phyloP scores from a whole-genome alignment of 768 basidiomycete species.

The Coprinopsis sp. region DNA sequence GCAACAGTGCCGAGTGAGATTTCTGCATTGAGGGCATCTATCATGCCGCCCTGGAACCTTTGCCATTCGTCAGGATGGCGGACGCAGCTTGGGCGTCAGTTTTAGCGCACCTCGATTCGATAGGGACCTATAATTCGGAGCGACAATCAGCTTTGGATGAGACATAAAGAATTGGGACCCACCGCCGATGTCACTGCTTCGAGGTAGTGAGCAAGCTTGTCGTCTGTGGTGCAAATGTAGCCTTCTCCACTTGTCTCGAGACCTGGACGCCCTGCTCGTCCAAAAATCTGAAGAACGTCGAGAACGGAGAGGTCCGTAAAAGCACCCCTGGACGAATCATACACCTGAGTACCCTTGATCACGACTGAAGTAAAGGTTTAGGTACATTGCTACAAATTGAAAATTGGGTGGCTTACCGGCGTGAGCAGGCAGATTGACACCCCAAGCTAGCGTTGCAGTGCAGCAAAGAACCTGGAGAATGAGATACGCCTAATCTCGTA shows the following conservation, averaged over 20 bases:
- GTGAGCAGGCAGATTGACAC: conserved; percentile 97
- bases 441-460: conserved; percentile 98
- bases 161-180: conserved; percentile 13
- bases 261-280: conserved; percentile 87
- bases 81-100: not conserved
- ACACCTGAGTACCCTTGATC: conserved; percentile 97
- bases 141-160: not conserved
- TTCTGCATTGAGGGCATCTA: conserved; percentile 93
- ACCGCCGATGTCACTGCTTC: conserved; percentile 86
- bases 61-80: conserved; percentile 7
- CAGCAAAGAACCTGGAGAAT: conserved; percentile 92
- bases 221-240: conserved; percentile 92
- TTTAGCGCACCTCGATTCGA: conserved; percentile 82
- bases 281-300: conserved; percentile 97
- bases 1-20: conserved; percentile 92
- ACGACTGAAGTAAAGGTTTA: conserved; percentile 48
- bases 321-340: conserved; percentile 83
- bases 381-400: not conserved
- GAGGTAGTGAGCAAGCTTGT: conserved; percentile 89
- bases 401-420: conserved; percentile 52
- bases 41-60: conserved; percentile 78
- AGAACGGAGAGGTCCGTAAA: conserved; percentile 92
- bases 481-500: not conserved
- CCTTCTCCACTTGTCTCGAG: conserved; percentile 92
- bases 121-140: conserved; percentile 61